Percentiles rank a stretch among this genome's conserved stretches.
These are phyloP conservation scores for Mycena pura DNA, from an alignment of 768 basidiomycete species.

Conservation along the genomic window DNA sequence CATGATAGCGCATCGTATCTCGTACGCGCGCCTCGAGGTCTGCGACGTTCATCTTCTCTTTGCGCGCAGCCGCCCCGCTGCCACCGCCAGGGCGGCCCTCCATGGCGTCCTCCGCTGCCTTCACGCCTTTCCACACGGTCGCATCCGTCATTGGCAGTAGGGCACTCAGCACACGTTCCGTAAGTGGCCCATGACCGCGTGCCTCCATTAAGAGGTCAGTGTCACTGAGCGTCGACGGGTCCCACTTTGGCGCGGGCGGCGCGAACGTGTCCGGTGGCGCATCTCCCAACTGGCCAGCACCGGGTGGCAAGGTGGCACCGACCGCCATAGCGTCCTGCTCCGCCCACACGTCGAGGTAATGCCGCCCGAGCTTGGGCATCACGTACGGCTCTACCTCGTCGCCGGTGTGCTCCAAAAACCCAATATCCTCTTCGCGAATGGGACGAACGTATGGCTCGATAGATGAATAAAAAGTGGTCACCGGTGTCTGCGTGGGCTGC, in stretches of 20 bases:
- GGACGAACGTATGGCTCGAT: slow-evolving; percentile 90
- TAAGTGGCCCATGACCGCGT: slow-evolving; percentile 85
- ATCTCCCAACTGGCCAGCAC: slow-evolving; percentile 32
- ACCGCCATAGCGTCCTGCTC: slow-evolving; percentile 78
- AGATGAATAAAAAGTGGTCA: slow-evolving; percentile 84
- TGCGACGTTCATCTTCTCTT: slow-evolving; percentile 78
- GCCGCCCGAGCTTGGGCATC: slow-evolving; percentile 84
- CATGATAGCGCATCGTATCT: slow-evolving; percentile 81
- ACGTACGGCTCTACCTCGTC: slow-evolving; percentile 90
- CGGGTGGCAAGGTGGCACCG: slow-evolving; percentile 35
- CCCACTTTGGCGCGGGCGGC: slow-evolving; percentile 75
- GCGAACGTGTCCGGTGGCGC: slow-evolving; percentile 47
- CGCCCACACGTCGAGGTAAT: slow-evolving; percentile 93
- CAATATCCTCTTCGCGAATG: slow-evolving; percentile 94
- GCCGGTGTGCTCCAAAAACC: slow-evolving; percentile 89
- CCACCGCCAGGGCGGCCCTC: slow-evolving; percentile 83
- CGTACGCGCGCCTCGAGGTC: slow-evolving; percentile 79
- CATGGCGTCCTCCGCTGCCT: slow-evolving; percentile 85
- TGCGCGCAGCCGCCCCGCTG: slow-evolving; percentile 75
- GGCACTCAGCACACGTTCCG: slow-evolving; percentile 82
- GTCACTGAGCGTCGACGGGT: slow-evolving; percentile 82
- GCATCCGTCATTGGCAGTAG: slow-evolving; percentile 73
- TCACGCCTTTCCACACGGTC: slow-evolving; percentile 75
- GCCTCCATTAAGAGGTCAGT: slow-evolving; percentile 73
- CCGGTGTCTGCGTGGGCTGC: slow-evolving; percentile 70